Evolutionary conservation across 1,284 basidiomycete species (phyloP), one percentile per base, ranked within the genome.

Genomic region (Singerocomus rubriflavus): DNA sequence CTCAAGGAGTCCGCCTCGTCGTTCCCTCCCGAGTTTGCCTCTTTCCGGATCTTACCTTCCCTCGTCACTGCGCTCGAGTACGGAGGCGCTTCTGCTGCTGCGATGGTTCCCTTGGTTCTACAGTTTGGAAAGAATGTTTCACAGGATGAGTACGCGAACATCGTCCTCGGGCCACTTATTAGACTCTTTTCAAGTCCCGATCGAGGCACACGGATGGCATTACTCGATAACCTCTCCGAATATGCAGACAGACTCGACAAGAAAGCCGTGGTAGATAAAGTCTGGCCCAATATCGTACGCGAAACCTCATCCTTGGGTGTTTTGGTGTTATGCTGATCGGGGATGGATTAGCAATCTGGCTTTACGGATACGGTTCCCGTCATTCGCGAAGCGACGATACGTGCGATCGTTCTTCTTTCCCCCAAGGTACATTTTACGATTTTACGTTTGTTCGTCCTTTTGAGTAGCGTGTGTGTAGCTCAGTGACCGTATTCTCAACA

Each of bases 331-430:
- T 39, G 41, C 42, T 56, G 31, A 57, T 26, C 10, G 17, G 2
- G 12, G 21, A 38, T 32, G 34, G 11, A 42, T 48, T 57, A 93
- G 93, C 82, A 91, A 85, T 93, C 93, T 4, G 97, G 97, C 0
- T 98, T 99, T 65, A 81, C 88, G 5, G 97, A 99, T 66, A 95
- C 93, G 0, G 90, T 98, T 0, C 85, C 93, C 1, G 78, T 97
- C 40, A 92, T 99, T 50, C 84, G 97, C 32, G 95, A 98, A 71
- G 93, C 93, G 0, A 98, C 97, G 0, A 81, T 98, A 46, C 93
- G 92, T 66, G 86, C 92, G 0, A 86, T 98, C 35, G 85, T 85
- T 45, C 75, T 93, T 5, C 76, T 99, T 9, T 83, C 93, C 0
- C 82, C 90, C 17, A 96, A 98, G 71, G 92, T 91, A 31, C 14